These are phyloP conservation scores for Diutina pseudorugosa DNA, from an alignment of 1,139 yeast species.

Conservation along the genomic window DNA sequence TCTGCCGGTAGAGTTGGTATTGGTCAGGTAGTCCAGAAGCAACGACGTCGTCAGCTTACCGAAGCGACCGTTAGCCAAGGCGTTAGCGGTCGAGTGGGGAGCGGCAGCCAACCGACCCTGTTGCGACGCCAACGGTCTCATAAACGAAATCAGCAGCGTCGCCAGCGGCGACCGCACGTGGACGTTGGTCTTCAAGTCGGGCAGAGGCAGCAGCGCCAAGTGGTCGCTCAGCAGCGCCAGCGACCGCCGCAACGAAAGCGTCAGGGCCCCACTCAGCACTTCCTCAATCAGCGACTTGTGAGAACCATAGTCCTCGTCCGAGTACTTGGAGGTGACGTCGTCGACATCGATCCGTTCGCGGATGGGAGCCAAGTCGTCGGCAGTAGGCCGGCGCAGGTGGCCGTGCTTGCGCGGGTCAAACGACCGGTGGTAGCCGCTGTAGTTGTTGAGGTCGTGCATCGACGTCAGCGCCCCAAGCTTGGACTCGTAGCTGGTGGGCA, in stretches of 20 bases:
- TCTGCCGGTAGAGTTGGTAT: conserved; percentile 7
- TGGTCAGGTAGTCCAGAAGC: neutral
- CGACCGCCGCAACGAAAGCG: conserved; percentile 4
- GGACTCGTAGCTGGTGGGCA: neutral
- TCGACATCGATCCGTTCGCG: neutral
- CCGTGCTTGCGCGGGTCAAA: conserved; percentile 1
- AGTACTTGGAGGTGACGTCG: conserved; percentile 2
- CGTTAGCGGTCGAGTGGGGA: neutral
- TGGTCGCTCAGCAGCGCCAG: conserved; percentile 1
- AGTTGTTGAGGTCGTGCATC: neutral
- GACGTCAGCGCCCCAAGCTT: neutral
- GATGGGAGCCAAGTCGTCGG: neutral
- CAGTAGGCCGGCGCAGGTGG: neutral
- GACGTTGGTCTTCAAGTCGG: neutral
- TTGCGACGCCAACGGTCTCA: conserved; percentile 2
- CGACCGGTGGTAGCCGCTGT: neutral
- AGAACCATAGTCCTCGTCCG: conserved; percentile 2
- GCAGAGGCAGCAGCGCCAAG: conserved; percentile 1
- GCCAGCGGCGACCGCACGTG: conserved; percentile 1
- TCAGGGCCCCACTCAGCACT: neutral
- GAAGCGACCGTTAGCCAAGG: neutral
- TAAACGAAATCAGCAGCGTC: neutral
- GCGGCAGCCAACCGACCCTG: neutral
- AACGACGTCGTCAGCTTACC: conserved; percentile 2
- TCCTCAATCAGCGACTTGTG: conserved; percentile 2